Percentiles rank a stretch among this genome's conserved stretches.
Conservation (phyloP, 208 protist genomes). For the Crithidia mellificae region DNA sequence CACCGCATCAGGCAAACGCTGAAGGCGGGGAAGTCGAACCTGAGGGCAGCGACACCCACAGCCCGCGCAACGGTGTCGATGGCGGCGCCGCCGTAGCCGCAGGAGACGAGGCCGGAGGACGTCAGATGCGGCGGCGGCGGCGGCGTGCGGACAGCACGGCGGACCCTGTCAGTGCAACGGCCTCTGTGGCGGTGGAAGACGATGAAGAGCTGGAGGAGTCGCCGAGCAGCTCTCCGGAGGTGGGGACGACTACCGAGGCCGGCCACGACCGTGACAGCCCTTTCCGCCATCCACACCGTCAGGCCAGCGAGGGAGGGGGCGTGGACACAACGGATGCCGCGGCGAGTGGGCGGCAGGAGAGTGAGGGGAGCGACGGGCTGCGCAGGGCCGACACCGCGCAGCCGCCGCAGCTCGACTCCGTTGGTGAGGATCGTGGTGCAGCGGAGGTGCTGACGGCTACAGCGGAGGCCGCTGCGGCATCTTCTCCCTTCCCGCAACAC, state of each 20-base stretch:
- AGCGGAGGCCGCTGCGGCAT: too few relatives aligned
- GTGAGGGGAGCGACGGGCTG: not conserved
- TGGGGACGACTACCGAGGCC: conserved; percentile 13
- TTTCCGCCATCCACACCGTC: too few relatives aligned
- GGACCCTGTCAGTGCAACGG: conserved; percentile 2
- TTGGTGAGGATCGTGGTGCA: not conserved
- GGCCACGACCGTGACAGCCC: conserved; percentile 11
- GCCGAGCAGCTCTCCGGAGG: conserved; percentile 1
- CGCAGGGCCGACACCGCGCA: not conserved
- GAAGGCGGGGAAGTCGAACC: too few relatives aligned
- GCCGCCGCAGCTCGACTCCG: not conserved
- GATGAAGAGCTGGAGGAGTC: not conserved
- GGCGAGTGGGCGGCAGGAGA: not conserved
- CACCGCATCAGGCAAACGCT: not conserved
- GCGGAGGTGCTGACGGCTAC: too few relatives aligned
- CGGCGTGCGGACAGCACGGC: not conserved
- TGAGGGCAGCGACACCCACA: too few relatives aligned
- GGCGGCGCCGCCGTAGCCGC: not conserved
- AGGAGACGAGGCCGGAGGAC: not conserved
- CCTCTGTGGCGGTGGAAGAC: not conserved
- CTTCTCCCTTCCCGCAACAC: too few relatives aligned
- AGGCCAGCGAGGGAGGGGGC: conserved; percentile 1
- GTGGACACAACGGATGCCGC: not conserved
- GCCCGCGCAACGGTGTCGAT: too few relatives aligned
- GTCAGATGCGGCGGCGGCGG: too few relatives aligned